Conservation (phyloP, 2,329 filamentous ascomycete genomes). For the Stachybotrys chlorohalonatus region DNA sequence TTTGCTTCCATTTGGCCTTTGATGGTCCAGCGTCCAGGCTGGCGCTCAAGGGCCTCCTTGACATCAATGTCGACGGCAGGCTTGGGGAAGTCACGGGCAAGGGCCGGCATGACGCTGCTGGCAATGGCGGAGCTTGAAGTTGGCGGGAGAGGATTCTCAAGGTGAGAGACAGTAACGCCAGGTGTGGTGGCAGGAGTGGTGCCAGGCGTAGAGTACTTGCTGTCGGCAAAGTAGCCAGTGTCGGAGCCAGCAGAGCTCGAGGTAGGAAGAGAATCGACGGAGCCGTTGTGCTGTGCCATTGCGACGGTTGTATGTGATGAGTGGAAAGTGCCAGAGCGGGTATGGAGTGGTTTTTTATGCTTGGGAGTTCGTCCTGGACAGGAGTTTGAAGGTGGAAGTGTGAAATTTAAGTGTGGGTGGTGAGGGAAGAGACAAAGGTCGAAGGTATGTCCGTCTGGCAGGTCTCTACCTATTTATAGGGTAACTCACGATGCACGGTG, state of each 20-base stretch:
- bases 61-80: constrained; percentile 30
- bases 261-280: constrained; percentile 6
- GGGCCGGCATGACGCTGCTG: constrained; percentile 22
- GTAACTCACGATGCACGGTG: no score
- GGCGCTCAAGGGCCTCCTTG: constrained; percentile 31
- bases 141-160: neutral
- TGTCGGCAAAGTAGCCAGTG: constrained; percentile 9
- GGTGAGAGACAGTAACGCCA: constrained; percentile 1
- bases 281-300: constrained; percentile 2
- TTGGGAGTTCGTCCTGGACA: no score
- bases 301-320: neutral
- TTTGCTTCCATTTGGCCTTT: constrained; percentile 24
- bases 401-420: no score
- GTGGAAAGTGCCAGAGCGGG: neutral
- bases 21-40: constrained; percentile 33
- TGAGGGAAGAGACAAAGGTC: no score
- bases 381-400: no score
- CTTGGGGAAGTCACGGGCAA: constrained; percentile 29
- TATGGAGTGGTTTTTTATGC: neutral
- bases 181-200: constrained; percentile 13
- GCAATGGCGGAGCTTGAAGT: constrained; percentile 2
- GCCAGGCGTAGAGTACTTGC: constrained; percentile 12
- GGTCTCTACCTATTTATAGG: neutral
- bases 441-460: neutral
- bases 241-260: constrained; percentile 5